Conservation (phyloP, 2,329 filamentous ascomycete genomes). For the Sclerotinia spermophila region DNA sequence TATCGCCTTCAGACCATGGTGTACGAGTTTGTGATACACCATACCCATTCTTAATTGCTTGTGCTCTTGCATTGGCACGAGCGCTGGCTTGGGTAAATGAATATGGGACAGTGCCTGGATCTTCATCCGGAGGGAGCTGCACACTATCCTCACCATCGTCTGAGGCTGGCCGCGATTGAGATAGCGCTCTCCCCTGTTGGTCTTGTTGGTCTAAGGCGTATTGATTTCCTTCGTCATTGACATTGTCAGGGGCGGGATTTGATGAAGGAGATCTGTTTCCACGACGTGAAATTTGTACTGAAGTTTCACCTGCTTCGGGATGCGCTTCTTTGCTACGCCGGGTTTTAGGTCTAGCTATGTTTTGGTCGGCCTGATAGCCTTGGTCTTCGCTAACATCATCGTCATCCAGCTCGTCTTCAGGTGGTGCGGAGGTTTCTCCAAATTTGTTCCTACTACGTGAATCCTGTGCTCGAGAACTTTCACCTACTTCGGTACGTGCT, state of each 20-base stretch:
- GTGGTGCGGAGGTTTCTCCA: background rate
- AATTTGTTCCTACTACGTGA: background rate
- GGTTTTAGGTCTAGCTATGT: constrained; percentile 2
- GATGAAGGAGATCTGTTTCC: background rate
- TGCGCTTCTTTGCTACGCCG: background rate
- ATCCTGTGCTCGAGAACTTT: background rate
- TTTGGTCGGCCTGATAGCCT: constrained; percentile 29
- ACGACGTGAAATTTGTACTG: background rate
- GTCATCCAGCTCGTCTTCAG: background rate
- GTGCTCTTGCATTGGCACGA: background rate
- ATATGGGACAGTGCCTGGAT: background rate
- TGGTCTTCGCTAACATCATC: constrained; percentile 24
- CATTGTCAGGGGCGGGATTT: background rate
- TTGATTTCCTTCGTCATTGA: background rate
- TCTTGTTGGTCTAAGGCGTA: background rate
- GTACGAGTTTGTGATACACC: constrained; percentile 23
- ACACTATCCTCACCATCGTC: background rate
- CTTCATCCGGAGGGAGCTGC: background rate
- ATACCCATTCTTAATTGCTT: background rate
- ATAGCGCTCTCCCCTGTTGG: background rate
- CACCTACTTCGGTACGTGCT: background rate
- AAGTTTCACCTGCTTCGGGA: background rate
- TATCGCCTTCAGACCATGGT: constrained; percentile 41
- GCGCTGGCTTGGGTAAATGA: background rate
- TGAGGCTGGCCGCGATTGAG: background rate